Evolutionary conservation across 371 early-diverging fungal species (phyloP).

Genomic region (Cokeromyces recurvatus): DNA sequence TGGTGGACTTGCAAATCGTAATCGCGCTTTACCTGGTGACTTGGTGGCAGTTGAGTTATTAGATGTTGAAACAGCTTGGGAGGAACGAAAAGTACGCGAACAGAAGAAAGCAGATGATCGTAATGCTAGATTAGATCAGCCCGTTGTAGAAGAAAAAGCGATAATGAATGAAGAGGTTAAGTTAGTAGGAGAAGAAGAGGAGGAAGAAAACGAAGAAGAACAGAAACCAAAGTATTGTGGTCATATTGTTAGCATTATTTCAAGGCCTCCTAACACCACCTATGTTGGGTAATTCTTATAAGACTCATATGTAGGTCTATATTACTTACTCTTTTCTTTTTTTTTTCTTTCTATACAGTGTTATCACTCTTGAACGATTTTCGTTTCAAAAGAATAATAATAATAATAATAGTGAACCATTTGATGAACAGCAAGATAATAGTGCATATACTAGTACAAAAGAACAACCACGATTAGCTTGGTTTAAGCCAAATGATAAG

Average conservation of each 20-base stretch:
- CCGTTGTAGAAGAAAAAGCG: neutral
- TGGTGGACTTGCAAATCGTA: conserved; percentile 60
- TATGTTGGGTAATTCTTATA: conserved; percentile 42
- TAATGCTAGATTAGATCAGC: too few relatives aligned
- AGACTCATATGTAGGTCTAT: neutral
- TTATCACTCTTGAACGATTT: too few relatives aligned
- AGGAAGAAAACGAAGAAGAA: conserved; percentile 21
- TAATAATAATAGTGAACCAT: too few relatives aligned
- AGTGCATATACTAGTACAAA: too few relatives aligned
- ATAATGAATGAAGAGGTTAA: neutral
- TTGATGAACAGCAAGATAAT: too few relatives aligned
- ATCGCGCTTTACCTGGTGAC: conserved; percentile 82
- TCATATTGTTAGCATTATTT: conserved; percentile 51
- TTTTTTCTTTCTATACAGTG: too few relatives aligned
- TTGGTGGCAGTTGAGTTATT: conserved; percentile 68
- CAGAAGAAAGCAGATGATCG: conserved; percentile 6
- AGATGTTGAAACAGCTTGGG: conserved; percentile 49
- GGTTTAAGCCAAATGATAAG: conserved; percentile 77
- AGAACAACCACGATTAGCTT: conserved; percentile 52
- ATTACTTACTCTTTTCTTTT: too few relatives aligned
- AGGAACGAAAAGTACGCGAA: conserved; percentile 33
- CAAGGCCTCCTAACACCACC: conserved; percentile 35
- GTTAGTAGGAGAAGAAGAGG: conserved; percentile 5
- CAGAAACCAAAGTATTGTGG: conserved; percentile 51
- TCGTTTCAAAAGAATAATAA: too few relatives aligned